Evolutionary conservation across 441 rosid genomes (phyloP), one percentile per base, ranked within the genome.

Genomic region (Gossypium davidsonii): DNA sequence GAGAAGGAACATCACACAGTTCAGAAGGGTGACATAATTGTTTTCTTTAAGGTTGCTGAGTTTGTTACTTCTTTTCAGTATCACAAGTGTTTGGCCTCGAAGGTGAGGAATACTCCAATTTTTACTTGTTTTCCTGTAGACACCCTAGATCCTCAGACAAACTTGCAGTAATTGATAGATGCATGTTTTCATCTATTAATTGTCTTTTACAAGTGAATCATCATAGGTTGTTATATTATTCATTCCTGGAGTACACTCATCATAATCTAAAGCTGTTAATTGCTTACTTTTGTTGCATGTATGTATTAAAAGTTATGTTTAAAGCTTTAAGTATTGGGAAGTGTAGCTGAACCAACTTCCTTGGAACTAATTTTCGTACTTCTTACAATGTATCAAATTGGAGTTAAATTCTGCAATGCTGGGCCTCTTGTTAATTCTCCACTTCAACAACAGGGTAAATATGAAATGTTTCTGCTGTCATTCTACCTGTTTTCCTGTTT

Each of bases 1-100:
- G 94, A 90, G 65, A 96, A 86, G 88, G 99, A 96, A 79, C 96
- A 87, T 79, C 91, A 78, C 55, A 82, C 92, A 73, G 78, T 96
- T 77, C 99, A 96, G 80, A 88, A 82, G 72, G 82, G 88, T 57
- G 99, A 96, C 81, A 77, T 91, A 28, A 77, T 89, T 77, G 78
- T 83, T 59, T 93, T 89, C 83, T 91, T 96, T 80, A 90, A 86
- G 77, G 93, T 89, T 79, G 94, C 93, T 70, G 92, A 93, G 82
- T 88, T 93, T 74, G 86, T 85, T 62, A 88, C 85, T 74, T 89
- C 98, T 53, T 91, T 90, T 79, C 99, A 91, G 52, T 84, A 86
- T 84, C 89, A 89, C 84, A 90, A 86, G 77, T 83, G 79, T 75
- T 81, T 68, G 51, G 80, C 75, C 74, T 90, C 87, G 44, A 74